phyloP scores from a whole-genome alignment of 176 grass and related monocot species.

The Oryza longistaminata region DNA sequence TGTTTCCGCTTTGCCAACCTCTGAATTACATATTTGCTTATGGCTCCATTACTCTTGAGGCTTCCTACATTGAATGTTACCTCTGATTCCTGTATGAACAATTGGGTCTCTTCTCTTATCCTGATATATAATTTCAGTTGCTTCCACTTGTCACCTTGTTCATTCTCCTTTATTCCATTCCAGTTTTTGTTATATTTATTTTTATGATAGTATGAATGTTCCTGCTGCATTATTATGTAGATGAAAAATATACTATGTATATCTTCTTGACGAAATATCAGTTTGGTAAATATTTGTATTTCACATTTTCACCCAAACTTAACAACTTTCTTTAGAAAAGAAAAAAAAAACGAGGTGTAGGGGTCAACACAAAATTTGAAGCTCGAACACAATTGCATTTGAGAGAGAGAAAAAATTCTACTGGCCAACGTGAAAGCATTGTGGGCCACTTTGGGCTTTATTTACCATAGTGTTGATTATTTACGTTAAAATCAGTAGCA shows the following conservation, averaged over 20 bases:
- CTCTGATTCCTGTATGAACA: not conserved
- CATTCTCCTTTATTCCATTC: not conserved
- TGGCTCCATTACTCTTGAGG: not conserved
- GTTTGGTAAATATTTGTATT: not conserved
- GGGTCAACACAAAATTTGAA: not conserved
- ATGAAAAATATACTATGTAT: not conserved
- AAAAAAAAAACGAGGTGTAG: not conserved
- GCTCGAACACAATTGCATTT: not conserved
- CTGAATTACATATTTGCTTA: not conserved
- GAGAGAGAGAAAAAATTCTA: not conserved
- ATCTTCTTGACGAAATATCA: not conserved
- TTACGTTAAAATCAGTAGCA: not conserved
- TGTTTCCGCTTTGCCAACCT: not conserved
- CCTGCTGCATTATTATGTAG: not conserved
- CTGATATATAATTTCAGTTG: not conserved
- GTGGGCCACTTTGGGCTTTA: not conserved
- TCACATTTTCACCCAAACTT: not conserved
- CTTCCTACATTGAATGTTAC: not conserved
- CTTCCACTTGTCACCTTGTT: slow-evolving; percentile 11
- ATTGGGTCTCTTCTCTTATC: not conserved
- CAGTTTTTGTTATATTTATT: not conserved
- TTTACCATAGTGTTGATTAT: not conserved
- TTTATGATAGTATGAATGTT: not conserved
- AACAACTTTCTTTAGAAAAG: not conserved
- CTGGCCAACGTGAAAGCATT: not conserved